Conservation (phyloP, 345 rosid genomes). For the Ceriops tagal region DNA sequence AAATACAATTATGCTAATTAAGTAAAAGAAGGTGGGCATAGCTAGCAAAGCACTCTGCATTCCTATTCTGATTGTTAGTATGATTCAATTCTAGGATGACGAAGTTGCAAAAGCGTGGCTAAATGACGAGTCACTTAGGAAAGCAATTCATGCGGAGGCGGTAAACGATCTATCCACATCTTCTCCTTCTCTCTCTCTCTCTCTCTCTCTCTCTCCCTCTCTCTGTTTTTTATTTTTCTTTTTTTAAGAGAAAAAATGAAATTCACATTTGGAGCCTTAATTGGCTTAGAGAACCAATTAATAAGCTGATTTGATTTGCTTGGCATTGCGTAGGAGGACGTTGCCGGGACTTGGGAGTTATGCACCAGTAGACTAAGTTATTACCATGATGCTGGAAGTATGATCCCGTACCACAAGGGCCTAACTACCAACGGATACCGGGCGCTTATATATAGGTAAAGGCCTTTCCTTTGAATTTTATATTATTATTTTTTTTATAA, state of each 20-base stretch:
- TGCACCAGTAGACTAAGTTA: slow-evolving; percentile 32
- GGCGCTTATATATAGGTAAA: slow-evolving; percentile 55
- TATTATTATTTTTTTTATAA: too few species aligned
- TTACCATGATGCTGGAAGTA: slow-evolving; percentile 33
- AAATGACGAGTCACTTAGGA: slow-evolving; percentile 43
- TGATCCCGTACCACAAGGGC: slow-evolving; percentile 43
- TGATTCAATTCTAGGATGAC: slow-evolving; percentile 25
- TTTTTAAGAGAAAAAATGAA: too few species aligned
- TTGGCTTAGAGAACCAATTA: background rate
- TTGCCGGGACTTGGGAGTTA: slow-evolving; percentile 44
- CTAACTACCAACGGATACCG: slow-evolving; percentile 45
- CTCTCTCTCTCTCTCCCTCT: background rate
- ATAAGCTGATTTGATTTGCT: background rate
- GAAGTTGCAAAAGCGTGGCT: slow-evolving; percentile 44
- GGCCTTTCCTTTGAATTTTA: background rate
- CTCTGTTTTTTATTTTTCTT: too few species aligned
- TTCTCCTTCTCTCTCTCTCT: background rate
- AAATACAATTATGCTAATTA: background rate
- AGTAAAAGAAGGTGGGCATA: background rate
- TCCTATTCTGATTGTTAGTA: background rate
- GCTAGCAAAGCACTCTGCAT: too few species aligned
- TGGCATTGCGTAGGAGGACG: slow-evolving; percentile 11
- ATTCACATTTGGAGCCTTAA: too few species aligned
- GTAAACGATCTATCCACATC: slow-evolving; percentile 15
- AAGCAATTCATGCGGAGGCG: slow-evolving; percentile 46